phyloP scores from a whole-genome alignment of 2,329 filamentous ascomycete genomes.

The Periconia sp. region DNA sequence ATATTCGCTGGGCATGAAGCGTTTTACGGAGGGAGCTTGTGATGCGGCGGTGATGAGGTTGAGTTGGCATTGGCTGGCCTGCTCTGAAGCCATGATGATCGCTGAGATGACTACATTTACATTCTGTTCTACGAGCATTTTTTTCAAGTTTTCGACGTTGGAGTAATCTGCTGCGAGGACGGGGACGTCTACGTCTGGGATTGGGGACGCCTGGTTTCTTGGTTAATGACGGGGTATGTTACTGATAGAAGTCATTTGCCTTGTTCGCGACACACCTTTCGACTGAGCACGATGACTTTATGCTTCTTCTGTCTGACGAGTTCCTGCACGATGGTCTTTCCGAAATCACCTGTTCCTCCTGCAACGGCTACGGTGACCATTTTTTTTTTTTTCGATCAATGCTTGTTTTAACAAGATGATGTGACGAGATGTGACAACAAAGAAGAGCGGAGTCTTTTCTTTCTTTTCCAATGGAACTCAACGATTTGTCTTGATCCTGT shows the following conservation, averaged over 20 bases:
- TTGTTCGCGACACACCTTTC: slow-evolving; percentile 17
- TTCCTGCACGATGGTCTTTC: slow-evolving; percentile 18
- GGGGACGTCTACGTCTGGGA: not conserved
- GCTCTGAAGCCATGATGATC: slow-evolving; percentile 10
- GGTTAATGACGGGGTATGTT: not conserved
- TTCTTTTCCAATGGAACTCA: too few relatives aligned
- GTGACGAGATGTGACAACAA: too few relatives aligned
- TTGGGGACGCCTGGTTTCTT: not conserved
- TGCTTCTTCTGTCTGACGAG: slow-evolving; percentile 15
- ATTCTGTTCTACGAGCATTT: slow-evolving; percentile 9
- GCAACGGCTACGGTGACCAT: slow-evolving; percentile 18
- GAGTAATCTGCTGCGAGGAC: slow-evolving; percentile 15
- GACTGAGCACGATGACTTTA: slow-evolving; percentile 16
- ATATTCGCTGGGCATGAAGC: slow-evolving; percentile 20
- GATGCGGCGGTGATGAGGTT: slow-evolving; percentile 20
- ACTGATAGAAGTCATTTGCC: too few relatives aligned
- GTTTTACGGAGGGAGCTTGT: slow-evolving; percentile 9
- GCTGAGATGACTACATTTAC: slow-evolving; percentile 17
- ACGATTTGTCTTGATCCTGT: too few relatives aligned
- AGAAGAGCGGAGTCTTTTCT: too few relatives aligned
- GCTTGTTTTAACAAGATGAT: too few relatives aligned
- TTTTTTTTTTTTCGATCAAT: too few relatives aligned
- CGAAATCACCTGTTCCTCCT: slow-evolving; percentile 25
- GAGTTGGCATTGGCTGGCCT: slow-evolving; percentile 10
- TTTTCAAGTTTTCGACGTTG: slow-evolving; percentile 4